Evolutionary conservation across 2,329 filamentous ascomycete genomes (phyloP).

Genomic region (Ceratocystis cubensis): DNA sequence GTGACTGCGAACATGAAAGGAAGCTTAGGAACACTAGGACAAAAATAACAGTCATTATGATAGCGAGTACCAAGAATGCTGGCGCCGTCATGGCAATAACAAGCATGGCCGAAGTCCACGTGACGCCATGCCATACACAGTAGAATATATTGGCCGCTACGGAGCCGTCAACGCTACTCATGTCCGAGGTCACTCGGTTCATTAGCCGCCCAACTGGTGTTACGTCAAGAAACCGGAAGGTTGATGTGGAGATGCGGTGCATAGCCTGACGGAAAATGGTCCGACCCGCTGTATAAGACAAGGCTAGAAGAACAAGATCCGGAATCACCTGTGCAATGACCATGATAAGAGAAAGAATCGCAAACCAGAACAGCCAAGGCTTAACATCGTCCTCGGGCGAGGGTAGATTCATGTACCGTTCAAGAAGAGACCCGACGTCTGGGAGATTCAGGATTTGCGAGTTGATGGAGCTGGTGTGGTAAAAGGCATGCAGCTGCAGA

Average conservation of each 20-base stretch:
- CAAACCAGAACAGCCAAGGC: slow-evolving; percentile 64
- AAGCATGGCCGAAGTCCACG: slow-evolving; percentile 57
- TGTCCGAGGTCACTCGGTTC: slow-evolving; percentile 84
- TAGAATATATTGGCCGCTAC: slow-evolving; percentile 61
- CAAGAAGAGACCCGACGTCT: slow-evolving; percentile 5
- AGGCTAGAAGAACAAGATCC: slow-evolving; percentile 57
- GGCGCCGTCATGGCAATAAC: slow-evolving; percentile 74
- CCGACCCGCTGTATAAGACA: slow-evolving; percentile 67
- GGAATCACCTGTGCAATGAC: slow-evolving; percentile 48
- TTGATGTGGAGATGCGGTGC: slow-evolving; percentile 60
- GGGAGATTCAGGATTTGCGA: neutral
- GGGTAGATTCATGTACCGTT: slow-evolving; percentile 16
- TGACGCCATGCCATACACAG: slow-evolving; percentile 57
- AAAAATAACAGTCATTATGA: slow-evolving; percentile 55
- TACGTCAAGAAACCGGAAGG: slow-evolving; percentile 81
- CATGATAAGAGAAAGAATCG: slow-evolving; percentile 50
- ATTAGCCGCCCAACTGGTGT: slow-evolving; percentile 82
- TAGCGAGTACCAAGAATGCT: slow-evolving; percentile 58
- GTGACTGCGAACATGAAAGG: slow-evolving; percentile 68
- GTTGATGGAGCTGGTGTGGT: neutral
- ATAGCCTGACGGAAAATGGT: slow-evolving; percentile 63
- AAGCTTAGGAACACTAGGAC: slow-evolving; percentile 64
- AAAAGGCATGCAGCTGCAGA: neutral
- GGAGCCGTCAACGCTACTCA: slow-evolving; percentile 79
- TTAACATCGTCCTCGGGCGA: slow-evolving; percentile 50